Evolutionary conservation across 1,139 yeast species (phyloP).

Genomic region (Trichomonascaceae sp.): DNA sequence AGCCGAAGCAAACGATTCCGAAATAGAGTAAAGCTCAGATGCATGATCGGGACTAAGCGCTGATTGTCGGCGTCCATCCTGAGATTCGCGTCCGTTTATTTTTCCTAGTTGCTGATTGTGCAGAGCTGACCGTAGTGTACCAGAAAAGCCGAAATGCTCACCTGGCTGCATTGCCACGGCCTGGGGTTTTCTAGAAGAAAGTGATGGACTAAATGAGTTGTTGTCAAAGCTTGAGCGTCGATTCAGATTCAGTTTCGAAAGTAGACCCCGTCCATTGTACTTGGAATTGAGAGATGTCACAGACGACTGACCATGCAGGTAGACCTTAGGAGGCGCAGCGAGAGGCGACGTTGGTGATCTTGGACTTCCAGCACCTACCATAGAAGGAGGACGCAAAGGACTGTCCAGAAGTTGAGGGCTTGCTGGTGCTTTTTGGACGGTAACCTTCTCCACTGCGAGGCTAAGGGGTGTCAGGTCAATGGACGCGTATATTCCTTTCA

Average conservation of each 20-base stretch:
- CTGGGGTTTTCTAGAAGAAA: neutral
- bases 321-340: constrained; percentile 6
- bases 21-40: neutral
- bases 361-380: too few relatives aligned
- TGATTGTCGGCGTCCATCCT: too few relatives aligned
- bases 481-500: constrained; percentile 19
- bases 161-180: constrained; percentile 2
- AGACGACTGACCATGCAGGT: constrained; percentile 13
- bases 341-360: constrained; percentile 1
- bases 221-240: constrained; percentile 12
- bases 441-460: constrained; percentile 8
- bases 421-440: constrained; percentile 1
- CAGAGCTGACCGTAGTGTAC: constrained; percentile 19
- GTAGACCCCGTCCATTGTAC: constrained; percentile 5
- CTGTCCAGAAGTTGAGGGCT: too few relatives aligned
- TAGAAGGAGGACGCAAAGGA: too few relatives aligned
- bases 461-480: constrained; percentile 19
- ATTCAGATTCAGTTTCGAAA: constrained; percentile 8
- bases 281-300: constrained; percentile 7
- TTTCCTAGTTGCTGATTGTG: too few relatives aligned
- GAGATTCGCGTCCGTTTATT: too few relatives aligned
- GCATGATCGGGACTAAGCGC: too few relatives aligned
- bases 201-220: neutral
- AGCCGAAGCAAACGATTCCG: neutral
- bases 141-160: constrained; percentile 21